Conservation (phyloP, 1,284 basidiomycete genomes). For the Hortiboletus rubellus region DNA sequence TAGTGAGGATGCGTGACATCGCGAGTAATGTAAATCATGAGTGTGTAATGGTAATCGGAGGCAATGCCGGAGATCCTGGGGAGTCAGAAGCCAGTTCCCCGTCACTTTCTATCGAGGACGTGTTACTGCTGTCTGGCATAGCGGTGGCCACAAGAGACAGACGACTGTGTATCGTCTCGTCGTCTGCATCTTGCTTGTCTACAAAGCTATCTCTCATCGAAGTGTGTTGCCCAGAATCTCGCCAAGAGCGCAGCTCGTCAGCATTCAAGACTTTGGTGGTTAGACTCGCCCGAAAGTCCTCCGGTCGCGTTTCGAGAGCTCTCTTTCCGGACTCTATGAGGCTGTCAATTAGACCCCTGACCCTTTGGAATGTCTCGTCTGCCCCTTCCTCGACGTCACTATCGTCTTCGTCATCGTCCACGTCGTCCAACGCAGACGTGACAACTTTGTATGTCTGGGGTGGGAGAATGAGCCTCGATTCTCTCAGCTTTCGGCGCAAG, state of each 20-base stretch:
- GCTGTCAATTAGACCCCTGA: constrained; percentile 60
- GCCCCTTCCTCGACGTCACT: constrained; percentile 44
- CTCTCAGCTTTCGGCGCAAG: constrained; percentile 70
- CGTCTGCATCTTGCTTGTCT: constrained; percentile 27
- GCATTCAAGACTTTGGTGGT: constrained; percentile 68
- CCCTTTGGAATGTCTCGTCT: constrained; percentile 54
- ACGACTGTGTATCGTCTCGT: constrained; percentile 31
- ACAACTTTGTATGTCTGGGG: constrained; percentile 60
- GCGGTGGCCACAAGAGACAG: constrained; percentile 38
- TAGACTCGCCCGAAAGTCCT: constrained; percentile 49
- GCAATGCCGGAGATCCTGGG: constrained; percentile 25
- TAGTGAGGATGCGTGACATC: constrained; percentile 12
- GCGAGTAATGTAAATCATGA: constrained; percentile 22
- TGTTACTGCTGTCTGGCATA: constrained; percentile 31
- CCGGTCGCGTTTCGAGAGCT: constrained; percentile 58
- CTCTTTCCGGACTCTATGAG: constrained; percentile 60
- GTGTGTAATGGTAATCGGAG: constrained; percentile 45
- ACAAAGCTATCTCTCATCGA: constrained; percentile 6
- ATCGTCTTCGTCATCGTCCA: constrained; percentile 42
- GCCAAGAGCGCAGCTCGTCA: constrained; percentile 66
- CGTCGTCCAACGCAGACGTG: constrained; percentile 47
- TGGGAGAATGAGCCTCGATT: constrained; percentile 73
- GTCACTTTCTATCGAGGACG: constrained; percentile 36
- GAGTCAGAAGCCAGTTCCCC: constrained; percentile 27
- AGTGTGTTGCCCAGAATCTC: constrained; percentile 36